A percentile compares a stretch with the other conserved stretches of the same genome.
These are phyloP conservation scores for Suhomyces vadensis DNA, from an alignment of 805 yeast genomes.

Conservation along the genomic window DNA sequence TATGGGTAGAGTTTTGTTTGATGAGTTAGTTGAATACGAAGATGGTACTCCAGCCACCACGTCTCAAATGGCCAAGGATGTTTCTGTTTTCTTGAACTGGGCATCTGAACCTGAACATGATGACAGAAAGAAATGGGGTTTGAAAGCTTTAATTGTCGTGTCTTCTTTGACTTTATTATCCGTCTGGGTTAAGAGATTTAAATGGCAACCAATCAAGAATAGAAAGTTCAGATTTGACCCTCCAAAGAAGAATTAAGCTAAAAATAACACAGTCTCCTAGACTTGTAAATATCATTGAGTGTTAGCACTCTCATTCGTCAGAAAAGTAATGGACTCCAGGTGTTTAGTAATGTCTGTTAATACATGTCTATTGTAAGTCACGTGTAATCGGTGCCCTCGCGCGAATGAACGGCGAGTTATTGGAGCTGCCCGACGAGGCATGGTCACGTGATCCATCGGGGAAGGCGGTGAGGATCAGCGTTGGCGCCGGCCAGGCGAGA, in stretches of 20 bases:
- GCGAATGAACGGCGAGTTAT: too few relatives aligned
- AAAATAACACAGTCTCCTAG: constrained; percentile 3
- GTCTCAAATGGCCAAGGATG: constrained; percentile 99
- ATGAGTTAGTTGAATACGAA: constrained; percentile 96
- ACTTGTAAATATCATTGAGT: constrained; percentile 10
- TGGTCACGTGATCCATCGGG: too few relatives aligned
- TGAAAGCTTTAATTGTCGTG: constrained; percentile 82
- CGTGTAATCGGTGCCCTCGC: too few relatives aligned
- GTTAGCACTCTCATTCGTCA: constrained; percentile 1
- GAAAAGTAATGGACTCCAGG: constrained; percentile 1
- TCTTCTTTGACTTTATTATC: constrained; percentile 79
- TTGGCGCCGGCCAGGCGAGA: too few relatives aligned
- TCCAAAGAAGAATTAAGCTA: constrained; percentile 59
- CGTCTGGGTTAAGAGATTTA: constrained; percentile 94
- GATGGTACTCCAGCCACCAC: constrained; percentile 99
- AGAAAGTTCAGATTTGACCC: constrained; percentile 93
- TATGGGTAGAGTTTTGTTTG: constrained; percentile 97
- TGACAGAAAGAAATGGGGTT: constrained; percentile 94
- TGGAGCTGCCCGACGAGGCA: too few relatives aligned
- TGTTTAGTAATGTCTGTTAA: constrained; percentile 4
- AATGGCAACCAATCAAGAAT: constrained; percentile 95
- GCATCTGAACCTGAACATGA: constrained; percentile 98
- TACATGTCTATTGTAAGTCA: constrained; percentile 7
- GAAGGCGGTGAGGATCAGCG: too few relatives aligned
- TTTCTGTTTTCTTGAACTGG: constrained; percentile 94